Evolutionary conservation across 2,329 filamentous ascomycete species (phyloP).

Genomic region (Paracoccidioides brasiliensis): DNA sequence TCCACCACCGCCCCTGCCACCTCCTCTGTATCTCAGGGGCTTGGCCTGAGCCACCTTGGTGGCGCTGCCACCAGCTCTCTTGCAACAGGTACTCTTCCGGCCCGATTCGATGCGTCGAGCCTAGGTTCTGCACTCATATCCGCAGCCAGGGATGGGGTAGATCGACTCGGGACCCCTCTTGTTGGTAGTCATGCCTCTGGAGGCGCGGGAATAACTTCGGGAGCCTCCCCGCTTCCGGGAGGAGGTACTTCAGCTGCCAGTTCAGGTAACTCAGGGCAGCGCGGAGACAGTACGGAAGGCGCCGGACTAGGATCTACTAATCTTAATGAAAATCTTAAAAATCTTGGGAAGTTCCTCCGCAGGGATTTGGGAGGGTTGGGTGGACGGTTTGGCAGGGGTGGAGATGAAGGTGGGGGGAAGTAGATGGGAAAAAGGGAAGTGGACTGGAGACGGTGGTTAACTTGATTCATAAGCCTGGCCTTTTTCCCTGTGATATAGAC

Average conservation of each 20-base stretch:
- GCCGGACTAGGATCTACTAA: conserved; percentile 45
- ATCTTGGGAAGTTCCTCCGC: conserved; percentile 91
- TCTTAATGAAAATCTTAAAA: conserved; percentile 87
- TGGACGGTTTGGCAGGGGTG: conserved; percentile 51
- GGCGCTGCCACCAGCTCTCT: conserved; percentile 29
- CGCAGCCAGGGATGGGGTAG: conserved; percentile 71
- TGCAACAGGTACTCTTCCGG: conserved; percentile 33
- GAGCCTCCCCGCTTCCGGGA: conserved; percentile 11
- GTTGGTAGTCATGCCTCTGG: conserved; percentile 16
- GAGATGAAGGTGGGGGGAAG: conserved; percentile 26
- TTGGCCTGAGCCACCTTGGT: conserved; percentile 34
- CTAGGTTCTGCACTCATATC: conserved; percentile 81
- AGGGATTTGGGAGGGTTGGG: conserved; percentile 70
- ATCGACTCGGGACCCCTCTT: conserved; percentile 54
- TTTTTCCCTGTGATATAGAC: not conserved
- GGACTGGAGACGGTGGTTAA: not conserved
- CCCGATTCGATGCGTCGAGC: conserved; percentile 65
- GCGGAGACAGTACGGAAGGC: conserved; percentile 18
- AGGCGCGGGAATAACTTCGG: conserved; percentile 18
- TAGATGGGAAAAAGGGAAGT: not conserved
- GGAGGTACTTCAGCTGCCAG: conserved; percentile 16
- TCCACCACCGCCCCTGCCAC: conserved; percentile 17
- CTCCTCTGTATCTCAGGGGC: conserved; percentile 33
- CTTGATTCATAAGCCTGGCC: too few species aligned
- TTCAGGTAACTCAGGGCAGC: conserved; percentile 5